These are phyloP conservation scores for Exsudoporus frostii DNA, from an alignment of 768 basidiomycete genomes.

Conservation along the genomic window DNA sequence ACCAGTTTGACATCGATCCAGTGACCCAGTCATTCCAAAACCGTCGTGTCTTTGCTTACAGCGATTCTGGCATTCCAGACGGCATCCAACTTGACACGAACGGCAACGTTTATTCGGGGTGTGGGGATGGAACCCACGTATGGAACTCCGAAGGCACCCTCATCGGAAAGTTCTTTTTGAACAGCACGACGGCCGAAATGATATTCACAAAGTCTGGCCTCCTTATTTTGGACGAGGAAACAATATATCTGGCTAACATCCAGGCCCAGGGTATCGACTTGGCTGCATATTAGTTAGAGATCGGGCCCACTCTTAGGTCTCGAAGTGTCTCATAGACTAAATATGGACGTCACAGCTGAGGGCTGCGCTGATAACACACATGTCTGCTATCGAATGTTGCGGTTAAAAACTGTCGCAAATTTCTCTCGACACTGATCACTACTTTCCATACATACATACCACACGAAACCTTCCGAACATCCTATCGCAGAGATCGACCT, in stretches of 20 bases:
- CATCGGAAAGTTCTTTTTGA: constrained; percentile 14
- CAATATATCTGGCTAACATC: constrained; percentile 17
- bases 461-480: no score
- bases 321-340: neutral
- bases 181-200: constrained; percentile 35
- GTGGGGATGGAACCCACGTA: constrained; percentile 66
- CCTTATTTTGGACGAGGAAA: constrained; percentile 39
- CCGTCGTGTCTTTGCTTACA: constrained; percentile 64
- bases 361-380: neutral
- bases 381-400: no score
- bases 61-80: constrained; percentile 64
- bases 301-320: neutral
- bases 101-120: constrained; percentile 65
- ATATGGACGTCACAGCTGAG: neutral
- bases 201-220: constrained; percentile 40
- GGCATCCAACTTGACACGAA: constrained; percentile 61
- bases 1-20: constrained; percentile 63
- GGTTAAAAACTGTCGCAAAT: no score
- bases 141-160: constrained; percentile 54
- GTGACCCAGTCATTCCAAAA: constrained; percentile 51
- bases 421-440: no score
- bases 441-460: no score
- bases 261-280: constrained; percentile 27
- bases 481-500: no score
- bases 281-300: constrained; percentile 1